Evolutionary conservation across 768 basidiomycete species (phyloP), one percentile per base, ranked within the genome.

Genomic region (Podaxis pistillaris): DNA sequence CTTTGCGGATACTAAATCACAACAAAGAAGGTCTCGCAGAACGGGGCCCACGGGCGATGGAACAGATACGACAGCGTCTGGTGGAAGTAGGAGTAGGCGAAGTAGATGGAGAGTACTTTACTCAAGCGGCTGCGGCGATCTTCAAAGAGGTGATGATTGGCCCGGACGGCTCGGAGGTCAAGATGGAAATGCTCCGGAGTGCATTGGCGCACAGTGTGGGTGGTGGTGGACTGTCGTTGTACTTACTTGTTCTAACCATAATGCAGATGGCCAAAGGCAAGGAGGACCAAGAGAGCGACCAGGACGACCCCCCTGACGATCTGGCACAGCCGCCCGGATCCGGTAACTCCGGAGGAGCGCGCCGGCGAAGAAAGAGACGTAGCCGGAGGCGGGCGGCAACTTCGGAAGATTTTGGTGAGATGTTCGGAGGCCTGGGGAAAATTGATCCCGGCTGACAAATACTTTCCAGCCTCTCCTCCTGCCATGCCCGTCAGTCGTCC

Each of bases 401-500:
- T 9, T 26, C 60, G 28, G 60, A 62, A 11, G 60, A 62, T 62
- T 62, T 54, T 41, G 54, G 60, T 62, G 52, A 55, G 60, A 46
- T n/a, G 33, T n/a, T 55, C 60, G 60, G 60, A 46, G 62, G 49
- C 36, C 52, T 40, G 59, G 68, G 63, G 40, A 62, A 71, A 72
- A 67, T 73, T 70, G 65, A 65, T 64, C 67, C 69, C 67, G 66
- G 75, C 72, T 75, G 73, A 75, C 75, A 68, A 76, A 77, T 69
- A 68, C 62, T 70, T 74, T 73, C 71, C 71, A 69, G 70, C 66
- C 73, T 73, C 68, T 66, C 72, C 67, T 71, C 72, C 69, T 72
- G 71, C 72, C 72, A 76, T 75, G 75, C 75, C 74, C 70, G 72
- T 73, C 67, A 72, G 70, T 71, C 71, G 70, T 73, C 64, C 72